Conservation (phyloP, 2,329 filamentous ascomycete genomes). For the Colletotrichum sp. region DNA sequence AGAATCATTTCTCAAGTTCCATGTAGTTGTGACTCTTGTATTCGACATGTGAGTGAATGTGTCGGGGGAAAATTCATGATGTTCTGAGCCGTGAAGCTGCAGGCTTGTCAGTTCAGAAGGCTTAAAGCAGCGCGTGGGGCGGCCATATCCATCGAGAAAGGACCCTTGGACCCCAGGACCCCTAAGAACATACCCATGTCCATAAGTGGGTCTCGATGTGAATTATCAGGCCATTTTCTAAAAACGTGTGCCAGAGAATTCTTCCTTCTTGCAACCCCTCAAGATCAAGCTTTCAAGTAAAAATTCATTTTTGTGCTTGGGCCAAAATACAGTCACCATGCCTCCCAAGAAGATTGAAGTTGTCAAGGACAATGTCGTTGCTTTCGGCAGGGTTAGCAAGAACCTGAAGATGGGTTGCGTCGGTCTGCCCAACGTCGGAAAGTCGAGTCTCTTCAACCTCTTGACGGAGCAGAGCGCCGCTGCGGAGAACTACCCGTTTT, state of each 20-base stretch:
- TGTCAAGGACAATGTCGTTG: conserved; percentile 48
- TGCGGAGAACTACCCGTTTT: conserved; percentile 51
- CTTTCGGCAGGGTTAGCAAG: conserved; percentile 47
- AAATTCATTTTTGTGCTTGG: background rate
- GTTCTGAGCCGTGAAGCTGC: background rate
- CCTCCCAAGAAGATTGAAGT: conserved; percentile 45
- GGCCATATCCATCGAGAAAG: background rate
- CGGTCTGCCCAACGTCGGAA: conserved; percentile 50
- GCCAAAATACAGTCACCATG: conserved; percentile 31
- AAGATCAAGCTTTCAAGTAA: background rate
- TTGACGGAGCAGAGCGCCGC: conserved; percentile 50
- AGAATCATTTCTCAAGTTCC: background rate
- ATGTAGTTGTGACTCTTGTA: background rate
- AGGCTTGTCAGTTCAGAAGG: background rate
- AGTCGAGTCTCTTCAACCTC: conserved; percentile 50
- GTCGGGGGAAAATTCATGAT: background rate
- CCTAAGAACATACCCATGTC: background rate
- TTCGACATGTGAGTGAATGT: background rate
- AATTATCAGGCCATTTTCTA: conserved; percentile 7
- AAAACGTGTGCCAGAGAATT: background rate
- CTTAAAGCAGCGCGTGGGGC: background rate
- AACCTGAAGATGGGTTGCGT: conserved; percentile 54
- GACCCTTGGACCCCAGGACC: background rate
- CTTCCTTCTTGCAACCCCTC: background rate
- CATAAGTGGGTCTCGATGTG: background rate